Percentiles rank a stretch among this genome's conserved stretches.
phyloP scores from a whole-genome alignment of 75 land plant genomes.

The Gnetum montanum region DNA sequence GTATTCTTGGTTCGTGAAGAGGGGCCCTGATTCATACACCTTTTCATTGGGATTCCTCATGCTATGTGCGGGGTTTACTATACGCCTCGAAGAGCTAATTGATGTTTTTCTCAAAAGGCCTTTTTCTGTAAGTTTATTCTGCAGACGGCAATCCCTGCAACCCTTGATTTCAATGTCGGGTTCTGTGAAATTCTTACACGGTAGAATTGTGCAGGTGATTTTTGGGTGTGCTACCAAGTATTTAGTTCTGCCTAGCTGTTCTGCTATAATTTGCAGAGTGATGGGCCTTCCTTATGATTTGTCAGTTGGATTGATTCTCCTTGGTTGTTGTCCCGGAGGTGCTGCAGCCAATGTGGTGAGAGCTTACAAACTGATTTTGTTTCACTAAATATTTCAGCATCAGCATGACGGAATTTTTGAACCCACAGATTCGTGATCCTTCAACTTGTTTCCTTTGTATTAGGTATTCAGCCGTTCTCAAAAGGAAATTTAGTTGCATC shows the following conservation, averaged over 20 bases:
- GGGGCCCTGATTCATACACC: slow-evolving; percentile 61
- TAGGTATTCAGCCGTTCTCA: too few species aligned
- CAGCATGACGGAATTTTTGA: too few species aligned
- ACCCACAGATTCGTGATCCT: too few species aligned
- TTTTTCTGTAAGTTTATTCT: slow-evolving; percentile 36
- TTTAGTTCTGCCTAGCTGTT: slow-evolving; percentile 65
- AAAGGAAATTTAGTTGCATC: too few species aligned
- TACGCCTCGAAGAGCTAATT: slow-evolving; percentile 47
- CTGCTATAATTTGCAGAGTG: slow-evolving; percentile 37
- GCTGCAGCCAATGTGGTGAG: slow-evolving; percentile 94
- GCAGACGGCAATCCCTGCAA: neutral
- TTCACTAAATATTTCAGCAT: too few species aligned
- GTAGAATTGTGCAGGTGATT: slow-evolving; percentile 32
- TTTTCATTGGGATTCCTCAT: slow-evolving; percentile 60
- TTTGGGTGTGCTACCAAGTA: slow-evolving; percentile 80
- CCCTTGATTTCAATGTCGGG: neutral
- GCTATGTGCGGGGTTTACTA: slow-evolving; percentile 73
- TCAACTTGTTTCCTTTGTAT: too few species aligned
- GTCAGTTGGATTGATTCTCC: slow-evolving; percentile 70
- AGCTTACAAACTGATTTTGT: neutral
- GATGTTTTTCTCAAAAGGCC: slow-evolving; percentile 41
- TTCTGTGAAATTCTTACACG: neutral
- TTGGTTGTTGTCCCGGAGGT: slow-evolving; percentile 88
- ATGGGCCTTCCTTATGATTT: slow-evolving; percentile 53
- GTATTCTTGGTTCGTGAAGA: slow-evolving; percentile 67